phyloP scores from a whole-genome alignment of 2,329 filamentous ascomycete genomes.

The Nigrograna mackinnonii region DNA sequence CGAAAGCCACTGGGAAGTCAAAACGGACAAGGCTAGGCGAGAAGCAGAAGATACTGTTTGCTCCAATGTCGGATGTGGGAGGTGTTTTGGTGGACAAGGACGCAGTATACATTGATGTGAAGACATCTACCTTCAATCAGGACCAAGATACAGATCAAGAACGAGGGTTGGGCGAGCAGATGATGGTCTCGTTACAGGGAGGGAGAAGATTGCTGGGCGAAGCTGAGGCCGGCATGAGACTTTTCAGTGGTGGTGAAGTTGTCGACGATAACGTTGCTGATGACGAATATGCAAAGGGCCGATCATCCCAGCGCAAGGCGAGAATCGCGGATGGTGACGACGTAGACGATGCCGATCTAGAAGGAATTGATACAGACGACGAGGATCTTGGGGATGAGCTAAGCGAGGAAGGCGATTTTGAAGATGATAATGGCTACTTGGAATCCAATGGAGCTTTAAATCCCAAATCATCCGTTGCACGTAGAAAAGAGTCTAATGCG shows the following conservation, averaged over 20 bases:
- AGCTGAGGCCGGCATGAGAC: slow-evolving; percentile 77
- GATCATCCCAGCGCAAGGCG: slow-evolving; percentile 57
- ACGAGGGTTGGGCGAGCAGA: slow-evolving; percentile 89
- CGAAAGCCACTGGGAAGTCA: slow-evolving; percentile 82
- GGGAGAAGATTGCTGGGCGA: slow-evolving; percentile 82
- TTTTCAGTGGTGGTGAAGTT: slow-evolving; percentile 79
- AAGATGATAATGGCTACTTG: slow-evolving; percentile 55
- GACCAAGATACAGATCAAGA: slow-evolving; percentile 67
- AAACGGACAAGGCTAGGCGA: slow-evolving; percentile 83
- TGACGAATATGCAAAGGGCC: slow-evolving; percentile 59
- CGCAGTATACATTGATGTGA: slow-evolving; percentile 85
- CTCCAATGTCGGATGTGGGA: slow-evolving; percentile 97
- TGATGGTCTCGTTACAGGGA: slow-evolving; percentile 86
- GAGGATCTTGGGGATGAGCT: slow-evolving; percentile 54
- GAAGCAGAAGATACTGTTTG: slow-evolving; percentile 95
- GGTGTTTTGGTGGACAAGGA: slow-evolving; percentile 96
- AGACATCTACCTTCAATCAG: slow-evolving; percentile 70
- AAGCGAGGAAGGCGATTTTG: slow-evolving; percentile 53
- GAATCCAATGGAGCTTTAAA: slow-evolving; percentile 46
- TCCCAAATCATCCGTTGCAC: slow-evolving; percentile 30
- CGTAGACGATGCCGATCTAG: slow-evolving; percentile 55
- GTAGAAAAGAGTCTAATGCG: slow-evolving; percentile 29
- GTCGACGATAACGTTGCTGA: slow-evolving; percentile 60
- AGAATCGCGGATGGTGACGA: slow-evolving; percentile 53
- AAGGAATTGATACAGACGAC: slow-evolving; percentile 53